These are phyloP conservation scores for Dendrobium huoshanense DNA, from an alignment of 106 monocot species.

Conservation along the genomic window DNA sequence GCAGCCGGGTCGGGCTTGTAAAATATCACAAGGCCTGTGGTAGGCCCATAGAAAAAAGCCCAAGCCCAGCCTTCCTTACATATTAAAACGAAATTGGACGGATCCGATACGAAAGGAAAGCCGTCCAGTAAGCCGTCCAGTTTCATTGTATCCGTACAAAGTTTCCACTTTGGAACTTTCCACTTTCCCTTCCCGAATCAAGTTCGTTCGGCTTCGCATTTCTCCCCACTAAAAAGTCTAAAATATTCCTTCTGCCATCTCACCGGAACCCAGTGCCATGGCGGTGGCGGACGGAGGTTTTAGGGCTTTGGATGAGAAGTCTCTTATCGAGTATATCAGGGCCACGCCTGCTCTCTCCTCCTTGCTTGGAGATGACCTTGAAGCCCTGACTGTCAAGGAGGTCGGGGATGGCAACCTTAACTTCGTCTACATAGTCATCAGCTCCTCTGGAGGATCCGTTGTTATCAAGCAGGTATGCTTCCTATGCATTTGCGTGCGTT, in stretches of 20 bases:
- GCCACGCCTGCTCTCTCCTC: slow-evolving; percentile 43
- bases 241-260: not conserved
- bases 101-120: too few species aligned
- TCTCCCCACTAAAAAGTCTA: not conserved
- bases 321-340: slow-evolving; percentile 72
- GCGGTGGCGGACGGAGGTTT: slow-evolving; percentile 33
- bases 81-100: too few species aligned
- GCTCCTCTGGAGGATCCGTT: slow-evolving; percentile 64
- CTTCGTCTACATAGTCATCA: slow-evolving; percentile 90
- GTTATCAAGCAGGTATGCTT: slow-evolving; percentile 78
- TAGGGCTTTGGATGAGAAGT: slow-evolving; percentile 53
- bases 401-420: slow-evolving; percentile 99
- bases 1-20: too few species aligned
- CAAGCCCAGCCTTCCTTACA: too few species aligned
- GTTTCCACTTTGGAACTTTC: not conserved
- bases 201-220: not conserved
- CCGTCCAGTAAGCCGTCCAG: too few species aligned
- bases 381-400: slow-evolving; percentile 51
- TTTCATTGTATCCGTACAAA: too few species aligned
- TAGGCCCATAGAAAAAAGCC: too few species aligned
- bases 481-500: not conserved
- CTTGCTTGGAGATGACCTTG: slow-evolving; percentile 36
- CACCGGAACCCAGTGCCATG: slow-evolving; percentile 2
- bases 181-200: too few species aligned
- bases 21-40: too few species aligned